A percentile compares a stretch with the other conserved stretches of the same genome.
phyloP scores from a whole-genome alignment of 2,329 filamentous ascomycete species.

The Fusarium albosuccineum region DNA sequence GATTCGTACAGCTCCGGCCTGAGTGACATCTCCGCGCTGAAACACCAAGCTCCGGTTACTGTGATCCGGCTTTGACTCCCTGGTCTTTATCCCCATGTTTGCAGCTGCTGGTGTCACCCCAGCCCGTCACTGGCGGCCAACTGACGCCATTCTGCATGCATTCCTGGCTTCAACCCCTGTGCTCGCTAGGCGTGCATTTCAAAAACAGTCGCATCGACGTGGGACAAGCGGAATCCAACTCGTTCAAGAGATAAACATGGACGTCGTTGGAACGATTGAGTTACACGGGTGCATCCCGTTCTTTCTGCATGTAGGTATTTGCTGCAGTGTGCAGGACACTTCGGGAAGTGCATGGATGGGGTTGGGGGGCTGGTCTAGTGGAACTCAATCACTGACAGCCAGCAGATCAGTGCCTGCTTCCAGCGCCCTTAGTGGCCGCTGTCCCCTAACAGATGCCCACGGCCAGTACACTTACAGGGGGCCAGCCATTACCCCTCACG shows the following conservation, averaged over 20 bases:
- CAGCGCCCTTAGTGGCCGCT: constrained; percentile 14
- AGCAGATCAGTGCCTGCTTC: constrained; percentile 18
- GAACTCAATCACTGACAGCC: constrained; percentile 33
- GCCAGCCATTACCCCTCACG: not conserved
- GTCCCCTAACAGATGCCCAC: constrained; percentile 24
- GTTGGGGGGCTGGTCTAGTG: constrained; percentile 21
- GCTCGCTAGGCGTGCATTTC: not conserved
- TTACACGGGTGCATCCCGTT: constrained; percentile 21
- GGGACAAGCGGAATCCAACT: not conserved
- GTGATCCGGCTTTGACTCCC: constrained; percentile 11
- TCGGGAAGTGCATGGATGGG: constrained; percentile 23
- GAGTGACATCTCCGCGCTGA: constrained; percentile 38
- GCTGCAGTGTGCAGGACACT: constrained; percentile 31
- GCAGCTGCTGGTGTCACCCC: constrained; percentile 25
- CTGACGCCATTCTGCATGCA: constrained; percentile 31
- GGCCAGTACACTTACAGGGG: constrained; percentile 22
- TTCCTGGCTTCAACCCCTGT: constrained; percentile 21
- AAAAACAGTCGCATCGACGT: constrained; percentile 9
- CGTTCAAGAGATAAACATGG: not conserved
- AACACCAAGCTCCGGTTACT: constrained; percentile 15
- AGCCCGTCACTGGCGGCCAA: constrained; percentile 19
- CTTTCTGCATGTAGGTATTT: constrained; percentile 37
- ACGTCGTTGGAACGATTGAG: constrained; percentile 19
- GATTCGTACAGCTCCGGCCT: constrained; percentile 23
- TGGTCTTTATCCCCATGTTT: constrained; percentile 19